Conservation (phyloP, 2,329 filamentous ascomycete genomes). For the Akanthomyces uredinophilus region DNA sequence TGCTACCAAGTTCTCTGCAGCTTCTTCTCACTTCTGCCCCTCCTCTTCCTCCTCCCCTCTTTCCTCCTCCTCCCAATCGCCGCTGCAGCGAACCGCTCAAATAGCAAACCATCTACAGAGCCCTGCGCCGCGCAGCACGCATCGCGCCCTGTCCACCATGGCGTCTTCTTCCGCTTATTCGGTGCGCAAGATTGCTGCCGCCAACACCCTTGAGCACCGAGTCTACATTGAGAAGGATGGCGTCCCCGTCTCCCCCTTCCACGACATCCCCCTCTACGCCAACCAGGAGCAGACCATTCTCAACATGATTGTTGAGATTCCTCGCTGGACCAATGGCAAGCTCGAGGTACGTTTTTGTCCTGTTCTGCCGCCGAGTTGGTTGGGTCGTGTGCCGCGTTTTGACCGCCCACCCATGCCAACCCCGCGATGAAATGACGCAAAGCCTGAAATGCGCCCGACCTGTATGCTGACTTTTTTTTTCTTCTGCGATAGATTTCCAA, state of each 20-base stretch:
- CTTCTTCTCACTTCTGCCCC: constrained; percentile 22
- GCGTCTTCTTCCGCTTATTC: constrained; percentile 62
- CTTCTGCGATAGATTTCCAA: constrained; percentile 74
- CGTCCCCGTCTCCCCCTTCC: constrained; percentile 87
- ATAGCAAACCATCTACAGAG: constrained; percentile 51
- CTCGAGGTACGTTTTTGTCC: constrained; percentile 69
- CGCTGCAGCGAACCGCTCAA: constrained; percentile 47
- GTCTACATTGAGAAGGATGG: constrained; percentile 98
- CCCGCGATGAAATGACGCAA: constrained; percentile 15
- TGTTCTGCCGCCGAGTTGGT: neutral
- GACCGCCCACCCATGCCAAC: neutral
- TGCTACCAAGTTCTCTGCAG: constrained; percentile 16
- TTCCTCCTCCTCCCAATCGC: constrained; percentile 35
- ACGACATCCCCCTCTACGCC: constrained; percentile 97
- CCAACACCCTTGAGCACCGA: constrained; percentile 94
- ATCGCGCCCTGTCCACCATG: constrained; percentile 37
- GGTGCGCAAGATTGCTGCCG: constrained; percentile 79
- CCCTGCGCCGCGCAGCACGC: constrained; percentile 22
- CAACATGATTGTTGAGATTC: constrained; percentile 99
- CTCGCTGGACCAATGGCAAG: constrained; percentile 99
- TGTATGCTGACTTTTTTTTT: constrained; percentile 5
- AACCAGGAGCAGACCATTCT: constrained; percentile 92
- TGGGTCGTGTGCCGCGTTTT: constrained; percentile 7
- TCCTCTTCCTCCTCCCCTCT: constrained; percentile 21
- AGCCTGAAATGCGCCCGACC: neutral